phyloP scores from a whole-genome alignment of 2,329 filamentous ascomycete genomes.

The Ceratocystis eucalypticola region DNA sequence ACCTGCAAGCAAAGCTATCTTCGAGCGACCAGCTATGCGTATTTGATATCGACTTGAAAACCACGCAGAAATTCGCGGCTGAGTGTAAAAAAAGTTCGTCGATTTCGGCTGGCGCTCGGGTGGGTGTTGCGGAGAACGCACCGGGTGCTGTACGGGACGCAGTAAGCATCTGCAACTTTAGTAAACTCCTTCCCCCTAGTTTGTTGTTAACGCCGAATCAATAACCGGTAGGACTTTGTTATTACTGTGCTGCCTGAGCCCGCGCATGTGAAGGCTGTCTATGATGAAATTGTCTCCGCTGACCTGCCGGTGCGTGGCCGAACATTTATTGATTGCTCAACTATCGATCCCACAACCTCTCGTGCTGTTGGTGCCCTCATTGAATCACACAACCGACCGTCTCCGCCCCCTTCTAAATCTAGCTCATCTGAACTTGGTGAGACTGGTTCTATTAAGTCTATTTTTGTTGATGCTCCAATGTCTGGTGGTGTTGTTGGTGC shows the following conservation, averaged over 20 bases:
- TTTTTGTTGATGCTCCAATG: conserved; percentile 91
- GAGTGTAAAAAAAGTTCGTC: conserved; percentile 31
- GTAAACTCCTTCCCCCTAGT: conserved; percentile 19
- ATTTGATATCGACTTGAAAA: conserved; percentile 43
- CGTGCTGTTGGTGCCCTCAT: conserved; percentile 61
- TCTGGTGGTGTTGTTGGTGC: conserved; percentile 92
- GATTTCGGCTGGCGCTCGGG: conserved; percentile 33
- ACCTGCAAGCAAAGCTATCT: conserved; percentile 43
- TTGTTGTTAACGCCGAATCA: conserved; percentile 11
- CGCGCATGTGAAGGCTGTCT: conserved; percentile 73
- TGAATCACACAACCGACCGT: conserved; percentile 46
- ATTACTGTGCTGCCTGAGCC: conserved; percentile 86
- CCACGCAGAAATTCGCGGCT: conserved; percentile 33
- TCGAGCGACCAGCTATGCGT: conserved; percentile 38
- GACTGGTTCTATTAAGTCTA: not conserved
- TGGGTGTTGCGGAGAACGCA: conserved; percentile 28
- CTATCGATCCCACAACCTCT: conserved; percentile 83
- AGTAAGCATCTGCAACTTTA: conserved; percentile 29
- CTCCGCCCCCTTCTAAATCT: not conserved
- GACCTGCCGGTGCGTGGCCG: conserved; percentile 43
- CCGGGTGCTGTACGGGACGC: conserved; percentile 38
- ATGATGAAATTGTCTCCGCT: conserved; percentile 56
- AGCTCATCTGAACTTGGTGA: too few relatives aligned
- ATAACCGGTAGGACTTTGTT: conserved; percentile 53
- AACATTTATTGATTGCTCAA: conserved; percentile 90